Evolutionary conservation across 345 rosid species (phyloP), one percentile per base, ranked within the genome.

Genomic region (Ceriops zippeliana): DNA sequence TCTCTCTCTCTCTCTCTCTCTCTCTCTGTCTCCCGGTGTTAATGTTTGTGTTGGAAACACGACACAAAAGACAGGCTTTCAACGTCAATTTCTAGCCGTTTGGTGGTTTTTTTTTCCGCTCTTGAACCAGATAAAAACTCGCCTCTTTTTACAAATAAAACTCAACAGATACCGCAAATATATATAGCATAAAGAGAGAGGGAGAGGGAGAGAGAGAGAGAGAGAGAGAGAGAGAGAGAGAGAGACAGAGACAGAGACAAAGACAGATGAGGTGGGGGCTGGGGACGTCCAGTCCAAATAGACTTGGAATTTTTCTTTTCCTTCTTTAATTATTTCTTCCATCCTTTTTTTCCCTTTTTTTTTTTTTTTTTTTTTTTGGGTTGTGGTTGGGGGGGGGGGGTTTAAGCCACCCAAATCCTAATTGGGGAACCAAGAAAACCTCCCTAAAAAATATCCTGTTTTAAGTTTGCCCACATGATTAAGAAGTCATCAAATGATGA

Each of bases 1-100:
- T 34, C 68, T 52, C 54, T 30, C 57, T 52, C 66, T 34, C 58
- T 63, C 26, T 21, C 62, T 62, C 65, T 59, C 30, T 58, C 13
- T 54, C 28, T 62, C 61, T 10, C 15, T 42, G 5, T 42, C 4
- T 42, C 49, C 3, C 49, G 15, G 4, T 13, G 16, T 42, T 3
- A 13, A 11, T 11, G 15, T 38, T 1, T 13, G 49, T 13, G 37
- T 34, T 34, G 37, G 37, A 34, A 34, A 65, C 32, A 27, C 27
- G 13, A 13, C 5, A 22, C 52, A 51, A 70, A 70, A 24, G 58
- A 66, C 66, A 35, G 57, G 65, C 78, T 72, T 75, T 71, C 52
- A 54, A 71, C 76, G 80, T 80, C 70, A 78, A 80, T 85, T 85
- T 77, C 84, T 83, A 86, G 96, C 91, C 90, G 90, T 84, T 86